Conservation (phyloP, 1,284 basidiomycete genomes). For the Heterobasidion parviporum region DNA sequence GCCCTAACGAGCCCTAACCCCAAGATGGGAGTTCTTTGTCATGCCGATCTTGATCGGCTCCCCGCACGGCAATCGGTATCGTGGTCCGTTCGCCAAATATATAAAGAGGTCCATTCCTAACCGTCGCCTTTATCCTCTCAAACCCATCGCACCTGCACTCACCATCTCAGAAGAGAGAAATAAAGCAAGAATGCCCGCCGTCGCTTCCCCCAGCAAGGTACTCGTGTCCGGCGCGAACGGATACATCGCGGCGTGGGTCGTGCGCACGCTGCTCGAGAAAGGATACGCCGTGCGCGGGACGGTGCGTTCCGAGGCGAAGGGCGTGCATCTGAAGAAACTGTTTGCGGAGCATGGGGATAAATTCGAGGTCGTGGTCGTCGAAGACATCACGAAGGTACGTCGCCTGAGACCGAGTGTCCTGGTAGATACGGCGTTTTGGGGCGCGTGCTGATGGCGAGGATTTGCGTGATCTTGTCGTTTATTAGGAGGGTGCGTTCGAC, state of each 20-base stretch:
- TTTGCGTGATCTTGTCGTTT: not conserved
- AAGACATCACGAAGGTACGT: slow-evolving; percentile 44
- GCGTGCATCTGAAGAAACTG: slow-evolving; percentile 35
- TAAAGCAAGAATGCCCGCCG: slow-evolving; percentile 17
- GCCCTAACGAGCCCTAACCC: no score
- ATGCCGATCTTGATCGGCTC: no score
- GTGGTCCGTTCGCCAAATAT: no score
- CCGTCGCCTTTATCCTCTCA: no score
- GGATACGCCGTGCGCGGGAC: slow-evolving; percentile 47
- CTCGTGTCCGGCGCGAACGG: slow-evolving; percentile 35
- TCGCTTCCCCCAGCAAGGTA: slow-evolving; percentile 20
- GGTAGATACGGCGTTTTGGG: not conserved
- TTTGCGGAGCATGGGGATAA: slow-evolving; percentile 38
- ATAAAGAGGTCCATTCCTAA: no score
- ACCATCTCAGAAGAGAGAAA: no score
- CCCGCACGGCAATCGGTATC: no score
- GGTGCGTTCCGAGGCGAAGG: slow-evolving; percentile 44
- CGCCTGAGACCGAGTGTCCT: slow-evolving; percentile 1
- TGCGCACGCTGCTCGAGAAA: slow-evolving; percentile 27
- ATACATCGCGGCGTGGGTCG: slow-evolving; percentile 33
- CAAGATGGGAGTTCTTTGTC: no score
- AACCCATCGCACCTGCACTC: no score
- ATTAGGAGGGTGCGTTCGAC: slow-evolving; percentile 60
- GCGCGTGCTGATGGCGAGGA: not conserved
- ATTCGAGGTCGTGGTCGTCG: slow-evolving; percentile 43